Percentiles rank a stretch among this genome's conserved stretches.
These are phyloP conservation scores for Priceomyces carsonii DNA, from an alignment of 805 yeast species.

Conservation along the genomic window DNA sequence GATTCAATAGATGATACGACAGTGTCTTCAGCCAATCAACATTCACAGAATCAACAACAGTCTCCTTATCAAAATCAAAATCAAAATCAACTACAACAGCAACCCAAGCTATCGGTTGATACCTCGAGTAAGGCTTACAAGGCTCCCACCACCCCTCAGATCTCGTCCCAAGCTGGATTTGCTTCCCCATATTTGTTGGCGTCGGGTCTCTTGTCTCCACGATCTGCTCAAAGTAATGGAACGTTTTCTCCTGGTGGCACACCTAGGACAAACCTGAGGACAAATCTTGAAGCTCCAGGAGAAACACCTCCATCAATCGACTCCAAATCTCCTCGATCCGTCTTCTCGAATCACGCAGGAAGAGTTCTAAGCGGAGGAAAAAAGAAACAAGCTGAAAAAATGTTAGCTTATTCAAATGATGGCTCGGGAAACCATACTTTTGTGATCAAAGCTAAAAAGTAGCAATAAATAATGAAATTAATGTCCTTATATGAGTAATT, in stretches of 20 bases:
- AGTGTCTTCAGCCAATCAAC: conserved; percentile 19
- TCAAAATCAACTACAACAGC: conserved; percentile 6
- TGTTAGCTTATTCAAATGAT: conserved; percentile 43
- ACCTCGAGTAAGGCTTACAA: conserved; percentile 20
- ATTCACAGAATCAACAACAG: conserved; percentile 1
- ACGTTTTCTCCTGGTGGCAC: conserved; percentile 15
- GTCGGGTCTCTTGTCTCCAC: conserved; percentile 60
- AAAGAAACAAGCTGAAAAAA: conserved; percentile 26
- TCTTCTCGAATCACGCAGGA: conserved; percentile 24
- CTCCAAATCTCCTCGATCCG: conserved; percentile 20
- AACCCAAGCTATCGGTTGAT: conserved; percentile 35
- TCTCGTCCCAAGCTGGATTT: conserved; percentile 45
- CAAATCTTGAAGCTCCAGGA: conserved; percentile 15
- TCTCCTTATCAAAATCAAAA: conserved; percentile 2
- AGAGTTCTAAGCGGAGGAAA: conserved; percentile 22
- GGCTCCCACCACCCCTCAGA: conserved; percentile 43
- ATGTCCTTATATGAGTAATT: no score
- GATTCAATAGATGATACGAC: conserved; percentile 35
- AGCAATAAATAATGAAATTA: conserved; percentile 2
- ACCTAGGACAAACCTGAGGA: conserved; percentile 10
- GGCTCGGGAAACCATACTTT: conserved; percentile 40
- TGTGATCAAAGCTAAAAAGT: conserved; percentile 35
- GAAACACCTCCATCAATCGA: conserved; percentile 11
- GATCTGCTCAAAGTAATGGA: conserved; percentile 22
- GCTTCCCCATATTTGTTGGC: conserved; percentile 70